Evolutionary conservation across 345 rosid species (phyloP).

Genomic region (Capsella bursapastoris): DNA sequence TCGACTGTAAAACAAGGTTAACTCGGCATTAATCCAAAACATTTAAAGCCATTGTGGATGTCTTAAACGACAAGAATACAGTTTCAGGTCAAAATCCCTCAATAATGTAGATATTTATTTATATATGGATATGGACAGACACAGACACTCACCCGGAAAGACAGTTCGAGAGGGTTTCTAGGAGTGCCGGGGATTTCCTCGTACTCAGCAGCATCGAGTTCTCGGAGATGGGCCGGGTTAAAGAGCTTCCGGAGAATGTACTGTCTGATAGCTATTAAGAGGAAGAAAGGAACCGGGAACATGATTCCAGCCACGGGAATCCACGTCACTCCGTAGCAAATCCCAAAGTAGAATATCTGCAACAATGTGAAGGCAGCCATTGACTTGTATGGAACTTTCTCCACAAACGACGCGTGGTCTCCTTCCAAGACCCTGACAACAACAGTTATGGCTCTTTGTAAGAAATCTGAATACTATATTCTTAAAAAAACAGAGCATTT

Average conservation of each 20-base stretch:
- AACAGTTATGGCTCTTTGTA: neutral
- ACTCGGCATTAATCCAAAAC: neutral
- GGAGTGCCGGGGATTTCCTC: constrained; percentile 68
- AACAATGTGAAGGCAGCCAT: constrained; percentile 60
- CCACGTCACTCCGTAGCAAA: constrained; percentile 84
- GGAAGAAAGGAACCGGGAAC: constrained; percentile 85
- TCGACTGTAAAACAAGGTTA: constrained; percentile 3
- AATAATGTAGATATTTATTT: neutral
- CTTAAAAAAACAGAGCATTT: constrained; percentile 1
- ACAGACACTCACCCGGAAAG: constrained; percentile 36
- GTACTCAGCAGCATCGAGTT: constrained; percentile 83
- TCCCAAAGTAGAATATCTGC: constrained; percentile 63
- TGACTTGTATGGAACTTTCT: constrained; percentile 69
- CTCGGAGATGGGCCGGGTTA: constrained; percentile 50
- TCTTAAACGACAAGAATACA: neutral
- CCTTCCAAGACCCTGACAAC: constrained; percentile 67
- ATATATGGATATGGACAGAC: neutral
- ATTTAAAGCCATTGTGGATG: neutral
- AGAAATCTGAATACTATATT: neutral
- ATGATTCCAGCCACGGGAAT: constrained; percentile 84
- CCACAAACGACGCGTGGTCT: constrained; percentile 76
- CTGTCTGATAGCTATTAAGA: constrained; percentile 74
- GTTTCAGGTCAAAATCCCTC: neutral
- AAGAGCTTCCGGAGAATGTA: constrained; percentile 71
- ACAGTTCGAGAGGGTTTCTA: constrained; percentile 40